These are phyloP conservation scores for Fusarium cyanostomum DNA, from an alignment of 2,329 filamentous ascomycete species.

Conservation along the genomic window DNA sequence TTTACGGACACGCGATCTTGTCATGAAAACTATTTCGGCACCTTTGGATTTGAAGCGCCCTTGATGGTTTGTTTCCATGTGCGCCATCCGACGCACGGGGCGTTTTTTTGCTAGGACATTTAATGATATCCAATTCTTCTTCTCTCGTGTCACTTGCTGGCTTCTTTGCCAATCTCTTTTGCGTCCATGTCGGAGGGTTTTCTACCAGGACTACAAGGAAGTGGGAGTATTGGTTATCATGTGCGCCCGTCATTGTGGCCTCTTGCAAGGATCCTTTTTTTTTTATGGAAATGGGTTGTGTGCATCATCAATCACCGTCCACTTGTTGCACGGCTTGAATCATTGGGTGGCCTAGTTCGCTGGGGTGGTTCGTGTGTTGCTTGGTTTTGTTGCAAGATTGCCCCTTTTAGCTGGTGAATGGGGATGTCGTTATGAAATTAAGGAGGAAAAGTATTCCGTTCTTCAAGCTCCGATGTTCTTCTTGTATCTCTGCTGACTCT, in stretches of 20 bases:
- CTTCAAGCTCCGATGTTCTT: neutral
- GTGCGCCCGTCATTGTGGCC: slow-evolving; percentile 22
- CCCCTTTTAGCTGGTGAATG: neutral
- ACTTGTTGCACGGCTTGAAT: neutral
- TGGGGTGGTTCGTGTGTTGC: slow-evolving; percentile 6
- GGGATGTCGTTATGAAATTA: neutral
- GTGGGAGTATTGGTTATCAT: slow-evolving; percentile 40
- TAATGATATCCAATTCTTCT: slow-evolving; percentile 47
- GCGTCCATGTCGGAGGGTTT: slow-evolving; percentile 8
- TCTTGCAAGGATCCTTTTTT: slow-evolving; percentile 13
- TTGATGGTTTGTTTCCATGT: slow-evolving; percentile 33
- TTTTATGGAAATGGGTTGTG: slow-evolving; percentile 19
- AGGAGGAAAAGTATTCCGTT: neutral
- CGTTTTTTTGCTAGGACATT: slow-evolving; percentile 45
- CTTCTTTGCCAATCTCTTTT: slow-evolving; percentile 17
- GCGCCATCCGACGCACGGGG: slow-evolving; percentile 32
- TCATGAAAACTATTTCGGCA: slow-evolving; percentile 34
- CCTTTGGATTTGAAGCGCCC: slow-evolving; percentile 32
- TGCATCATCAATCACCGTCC: neutral
- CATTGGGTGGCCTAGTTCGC: neutral
- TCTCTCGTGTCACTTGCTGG: slow-evolving; percentile 22
- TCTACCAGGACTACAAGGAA: neutral
- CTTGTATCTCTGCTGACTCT: neutral
- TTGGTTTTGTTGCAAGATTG: slow-evolving; percentile 8
- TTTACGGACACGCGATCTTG: slow-evolving; percentile 30